Base-by-base conservation (phyloP, 78 protist genomes). In the Mastigamoeba balamuthi region DNA sequence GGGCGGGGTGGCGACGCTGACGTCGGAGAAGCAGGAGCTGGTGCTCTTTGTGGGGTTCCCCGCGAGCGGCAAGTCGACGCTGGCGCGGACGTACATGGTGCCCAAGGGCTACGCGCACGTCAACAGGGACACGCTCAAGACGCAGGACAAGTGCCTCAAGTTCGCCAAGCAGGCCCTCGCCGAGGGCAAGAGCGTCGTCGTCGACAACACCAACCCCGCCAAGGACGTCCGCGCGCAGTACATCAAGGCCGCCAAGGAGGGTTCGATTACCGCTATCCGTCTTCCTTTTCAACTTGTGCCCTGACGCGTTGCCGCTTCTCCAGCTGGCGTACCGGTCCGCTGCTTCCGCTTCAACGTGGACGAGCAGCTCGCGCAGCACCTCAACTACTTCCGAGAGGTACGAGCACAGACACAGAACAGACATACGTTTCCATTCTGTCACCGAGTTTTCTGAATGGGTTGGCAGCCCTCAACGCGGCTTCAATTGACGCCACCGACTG, bases 171-270 rank as follows among this genome's bases (percentile, higher is more conserved):
- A 58, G 38, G 69, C 87, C 29, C 73, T 86, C 30, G 37, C 75
- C 9, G 36, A 4, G 37, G 88, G 90, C 6, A 69, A 73, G 25
- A 67, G 82, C 36, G 90, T 78, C 8, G 86, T 81, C 36, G 28
- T 90, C 23, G 94, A 90, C 66, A 85, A 85, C 73, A 90, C 93
- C 37, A 81, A 85, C 75, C 89, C 88, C 1, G 23, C 37, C 29
- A 8, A 29, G 10, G 48, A 43, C 1, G 78, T 37, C 38, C 23
- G 94, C 42, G 66, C 39, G 6, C 76, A 67, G 7, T 71, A 48
- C 64, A 53, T 84, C 33, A 17, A 33, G 27, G 0, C 71, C 3
- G 86, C 88, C 35, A 41, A 66, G 33, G 4, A 42, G 10, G 42
- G n/a, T 39, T 17, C n/a, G n/a, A 67, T 39, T 25, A 67, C 42